phyloP scores from a whole-genome alignment of 176 grass and related monocot species.

The Oryza longistaminata region DNA sequence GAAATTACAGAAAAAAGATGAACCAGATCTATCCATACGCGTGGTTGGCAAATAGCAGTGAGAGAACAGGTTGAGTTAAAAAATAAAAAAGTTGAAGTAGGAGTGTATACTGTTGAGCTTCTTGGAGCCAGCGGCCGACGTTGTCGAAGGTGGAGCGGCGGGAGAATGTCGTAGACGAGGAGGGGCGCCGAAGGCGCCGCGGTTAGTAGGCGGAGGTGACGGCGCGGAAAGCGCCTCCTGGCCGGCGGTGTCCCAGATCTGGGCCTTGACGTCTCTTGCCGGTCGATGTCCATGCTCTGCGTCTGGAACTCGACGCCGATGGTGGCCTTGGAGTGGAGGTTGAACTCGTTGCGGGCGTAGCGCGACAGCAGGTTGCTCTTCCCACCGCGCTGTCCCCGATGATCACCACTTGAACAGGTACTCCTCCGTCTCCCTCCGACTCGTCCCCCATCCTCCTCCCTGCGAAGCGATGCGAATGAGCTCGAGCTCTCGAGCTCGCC shows the following conservation, averaged over 20 bases:
- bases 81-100: not conserved
- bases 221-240: conserved; percentile 82
- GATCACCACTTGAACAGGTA: conserved; percentile 78
- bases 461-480: not conserved
- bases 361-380: conserved; percentile 68
- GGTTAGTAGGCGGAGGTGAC: conserved; percentile 71
- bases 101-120: conserved; percentile 57
- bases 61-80: not conserved
- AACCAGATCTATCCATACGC: not conserved
- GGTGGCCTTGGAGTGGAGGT: conserved; percentile 71
- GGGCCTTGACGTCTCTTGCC: conserved; percentile 92
- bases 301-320: conserved; percentile 81
- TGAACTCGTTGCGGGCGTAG: conserved; percentile 74
- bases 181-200: conserved; percentile 62
- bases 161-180: conserved; percentile 72
- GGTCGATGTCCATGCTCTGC: conserved; percentile 63
- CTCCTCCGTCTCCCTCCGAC: conserved; percentile 68
- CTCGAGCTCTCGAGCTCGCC: no score
- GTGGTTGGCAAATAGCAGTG: not conserved
- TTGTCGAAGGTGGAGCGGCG: conserved; percentile 62
- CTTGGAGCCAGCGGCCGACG: conserved; percentile 56
- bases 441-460: conserved; percentile 40
- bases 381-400: conserved; percentile 68
- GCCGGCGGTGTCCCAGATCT: conserved; percentile 98
- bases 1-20: not conserved